Evolutionary conservation across 2,329 filamentous ascomycete genomes (phyloP), one percentile per base, ranked within the genome.

Genomic region (Cryphonectria radicalis): DNA sequence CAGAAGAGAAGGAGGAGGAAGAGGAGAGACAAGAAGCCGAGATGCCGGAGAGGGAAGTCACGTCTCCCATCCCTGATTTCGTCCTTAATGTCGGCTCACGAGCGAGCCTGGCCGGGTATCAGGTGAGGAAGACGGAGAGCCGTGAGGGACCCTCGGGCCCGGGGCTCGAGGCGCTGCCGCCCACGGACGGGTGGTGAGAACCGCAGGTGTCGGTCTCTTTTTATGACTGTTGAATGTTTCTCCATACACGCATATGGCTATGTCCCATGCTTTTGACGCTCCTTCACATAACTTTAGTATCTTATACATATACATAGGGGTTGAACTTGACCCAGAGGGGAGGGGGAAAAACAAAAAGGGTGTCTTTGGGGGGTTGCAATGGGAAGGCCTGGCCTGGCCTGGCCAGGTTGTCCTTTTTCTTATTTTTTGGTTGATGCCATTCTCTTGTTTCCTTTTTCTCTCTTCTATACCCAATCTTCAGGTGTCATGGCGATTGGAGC

Each of bases 61-160:
- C 87, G 13, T 87, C 89, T 14, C 88, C 88, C 1, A 88, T 90
- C 57, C 89, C 89, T 0, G 87, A 89, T 8, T 91, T 88, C 84
- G 85, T 90, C 50, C 78, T 91, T 70, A 85, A 83, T 70, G 85
- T 86, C 0, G 86, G 86, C n/a, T 79, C 83, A 66, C 82, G 84
- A 70, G 83, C 82, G 37, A 88, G 85, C 76, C 79, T 88, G 74
- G 76, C 80, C n/a, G 83, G 81, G 22, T 87, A 86, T 73, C 80
- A 83, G 68, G 82, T 74, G 73, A 81, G 82, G 70, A 83, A 80
- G 77, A 76, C 76, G 76, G 76, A 66, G 72, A 71, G 73, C 46
- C 72, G 73, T 10, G 75, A 79, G 70, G 76, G 75, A 71, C 66
- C 76, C 74, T 71, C 73, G 75, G 73, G 75, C 63, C 60, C 73